These are phyloP conservation scores for Hypholoma fasciculare DNA, from an alignment of 768 basidiomycete species.

Conservation along the genomic window DNA sequence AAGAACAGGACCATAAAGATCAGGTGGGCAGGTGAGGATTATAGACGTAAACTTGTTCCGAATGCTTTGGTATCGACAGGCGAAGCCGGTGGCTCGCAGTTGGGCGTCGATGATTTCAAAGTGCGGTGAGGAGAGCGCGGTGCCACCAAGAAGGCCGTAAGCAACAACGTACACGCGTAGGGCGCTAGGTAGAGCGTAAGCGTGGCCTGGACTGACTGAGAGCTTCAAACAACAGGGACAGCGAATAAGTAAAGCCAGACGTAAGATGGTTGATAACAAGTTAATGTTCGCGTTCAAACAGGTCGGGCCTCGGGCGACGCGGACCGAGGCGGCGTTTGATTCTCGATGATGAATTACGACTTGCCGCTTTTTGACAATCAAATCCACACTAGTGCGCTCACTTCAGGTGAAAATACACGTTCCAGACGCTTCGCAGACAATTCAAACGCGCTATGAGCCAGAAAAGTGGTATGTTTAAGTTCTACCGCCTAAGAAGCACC, in stretches of 20 bases:
- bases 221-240: too few relatives aligned
- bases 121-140: neutral
- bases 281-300: too few relatives aligned
- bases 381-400: neutral
- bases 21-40: neutral
- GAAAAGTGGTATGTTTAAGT: conserved; percentile 13
- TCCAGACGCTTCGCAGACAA: neutral
- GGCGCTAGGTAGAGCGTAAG: too few relatives aligned
- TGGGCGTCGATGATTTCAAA: neutral
- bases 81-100: neutral
- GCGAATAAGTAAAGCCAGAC: too few relatives aligned
- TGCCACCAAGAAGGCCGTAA: too few relatives aligned
- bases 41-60: too few relatives aligned
- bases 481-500: neutral
- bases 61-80: too few relatives aligned
- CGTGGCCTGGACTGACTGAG: too few relatives aligned
- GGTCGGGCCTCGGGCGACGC: neutral
- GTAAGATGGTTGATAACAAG: too few relatives aligned
- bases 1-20: neutral
- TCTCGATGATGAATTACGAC: neutral
- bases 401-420: neutral
- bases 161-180: too few relatives aligned
- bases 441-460: conserved; percentile 13
- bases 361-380: neutral
- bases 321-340: neutral